Evolutionary conservation across 768 basidiomycete species (phyloP), one percentile per base, ranked within the genome.

Genomic region (Tremella fuciformis): DNA sequence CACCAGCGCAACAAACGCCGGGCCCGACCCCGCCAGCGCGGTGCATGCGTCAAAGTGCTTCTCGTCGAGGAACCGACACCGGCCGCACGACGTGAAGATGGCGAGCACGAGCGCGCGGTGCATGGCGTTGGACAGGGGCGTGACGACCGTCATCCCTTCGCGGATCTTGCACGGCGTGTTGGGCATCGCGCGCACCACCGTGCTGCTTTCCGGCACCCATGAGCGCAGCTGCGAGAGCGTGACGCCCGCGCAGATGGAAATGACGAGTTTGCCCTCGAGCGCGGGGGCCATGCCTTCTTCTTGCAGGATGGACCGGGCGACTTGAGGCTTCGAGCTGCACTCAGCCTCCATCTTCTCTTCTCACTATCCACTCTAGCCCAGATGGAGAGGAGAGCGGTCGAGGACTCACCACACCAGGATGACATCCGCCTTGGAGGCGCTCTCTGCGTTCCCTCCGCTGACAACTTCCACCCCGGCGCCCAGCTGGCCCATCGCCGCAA

Each of bases 41-140:
- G 96, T 99, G 75, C 91, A 96, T 3, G 94, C 93, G 78, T 99
- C 94, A 69, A 99, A 99, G 76, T 98, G 89, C 76, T 93, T 97
- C 78, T 99, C 96, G 53, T 97, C 94, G 34, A 99, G 83, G 82
- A 96, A 92, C 16, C 91, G 86, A 76, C 91, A 94, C 24, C 89
- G 85, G 40, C 96, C 96, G 70, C 97, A 94, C 37, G 96, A 93
- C 18, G 90, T 91, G 82, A 99, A 98, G 65, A 99, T 92, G 70
- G 89, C 88, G 57, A 89, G 81, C 69, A 96, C 86, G 66, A 93
- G 86, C 9, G 80, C 77, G 50, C 83, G 83, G 75, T 90, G 84
- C 11, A 82, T 80, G n/a, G 80, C 75, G 41, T 82, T 75, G 34
- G 82, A 81, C 39, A 94, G 81, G 13, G 83, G 86, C 37, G 89